Evolutionary conservation across 257 asterid genomes (phyloP).

Genomic region (Rauvolfia tetraphylla): DNA sequence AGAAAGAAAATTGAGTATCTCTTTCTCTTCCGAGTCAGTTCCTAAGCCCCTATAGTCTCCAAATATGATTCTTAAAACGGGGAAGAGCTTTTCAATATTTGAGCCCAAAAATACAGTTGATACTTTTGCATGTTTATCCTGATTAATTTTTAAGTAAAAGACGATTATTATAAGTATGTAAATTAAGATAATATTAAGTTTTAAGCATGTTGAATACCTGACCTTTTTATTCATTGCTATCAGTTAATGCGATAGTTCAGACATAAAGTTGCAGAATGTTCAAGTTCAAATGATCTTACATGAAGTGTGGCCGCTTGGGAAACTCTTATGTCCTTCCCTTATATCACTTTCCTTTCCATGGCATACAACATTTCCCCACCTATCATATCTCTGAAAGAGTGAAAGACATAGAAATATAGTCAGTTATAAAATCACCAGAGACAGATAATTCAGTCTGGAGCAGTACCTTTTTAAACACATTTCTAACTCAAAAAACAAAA

Average conservation of each 20-base stretch:
- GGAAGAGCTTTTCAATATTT: not conserved
- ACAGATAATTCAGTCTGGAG: not conserved
- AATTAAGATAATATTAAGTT: not conserved
- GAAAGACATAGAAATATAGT: not conserved
- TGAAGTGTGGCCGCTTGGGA: slow-evolving; percentile 90
- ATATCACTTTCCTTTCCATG: slow-evolving; percentile 60
- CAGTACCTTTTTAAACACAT: too few species aligned
- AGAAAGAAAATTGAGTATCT: not conserved
- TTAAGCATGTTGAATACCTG: not conserved
- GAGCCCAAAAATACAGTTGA: not conserved
- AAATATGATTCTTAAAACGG: not conserved
- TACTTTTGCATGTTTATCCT: not conserved
- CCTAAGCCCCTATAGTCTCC: too few species aligned
- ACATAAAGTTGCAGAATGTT: not conserved
- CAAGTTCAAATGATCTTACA: slow-evolving; percentile 36
- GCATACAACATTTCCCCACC: slow-evolving; percentile 64
- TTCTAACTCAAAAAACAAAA: not conserved
- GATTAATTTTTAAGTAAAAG: not conserved
- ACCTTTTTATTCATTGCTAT: not conserved
- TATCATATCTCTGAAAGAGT: slow-evolving; percentile 44
- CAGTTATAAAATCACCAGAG: not conserved
- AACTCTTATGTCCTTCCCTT: slow-evolving; percentile 91
- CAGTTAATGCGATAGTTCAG: not conserved
- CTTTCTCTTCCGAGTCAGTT: too few species aligned
- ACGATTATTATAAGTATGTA: not conserved